These are phyloP conservation scores for Chamaecrista fasciculata DNA, from an alignment of 306 rosid species.

Conservation along the genomic window DNA sequence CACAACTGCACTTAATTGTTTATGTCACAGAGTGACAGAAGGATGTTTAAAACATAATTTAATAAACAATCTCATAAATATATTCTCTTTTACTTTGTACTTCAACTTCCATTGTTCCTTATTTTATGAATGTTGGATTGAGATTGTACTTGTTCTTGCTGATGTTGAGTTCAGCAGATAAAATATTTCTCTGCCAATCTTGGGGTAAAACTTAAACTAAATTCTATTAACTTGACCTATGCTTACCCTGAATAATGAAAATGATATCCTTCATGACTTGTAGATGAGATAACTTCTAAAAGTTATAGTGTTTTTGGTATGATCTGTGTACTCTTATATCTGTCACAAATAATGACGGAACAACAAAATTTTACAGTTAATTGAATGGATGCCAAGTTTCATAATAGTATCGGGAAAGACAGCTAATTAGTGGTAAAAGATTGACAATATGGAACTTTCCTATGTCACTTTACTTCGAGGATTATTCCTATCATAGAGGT, in stretches of 20 bases:
- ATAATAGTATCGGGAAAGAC: not conserved
- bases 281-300: not conserved
- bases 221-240: not conserved
- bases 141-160: not conserved
- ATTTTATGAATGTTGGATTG: not conserved
- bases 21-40: not conserved
- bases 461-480: not conserved
- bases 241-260: not conserved
- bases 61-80: not conserved
- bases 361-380: not conserved
- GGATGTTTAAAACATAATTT: not conserved
- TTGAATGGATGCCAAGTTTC: not conserved
- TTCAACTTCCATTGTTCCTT: constrained; percentile 24
- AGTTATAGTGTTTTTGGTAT: not conserved
- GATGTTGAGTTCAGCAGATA: not conserved
- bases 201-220: not conserved
- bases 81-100: not conserved
- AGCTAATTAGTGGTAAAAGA: not conserved
- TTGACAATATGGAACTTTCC: not conserved
- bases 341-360: not conserved
- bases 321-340: not conserved
- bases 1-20: not conserved
- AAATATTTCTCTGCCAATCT: not conserved
- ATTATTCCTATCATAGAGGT: not conserved
- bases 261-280: not conserved